Evolutionary conservation across 2,329 filamentous ascomycete genomes (phyloP).

Genomic region (Aspergillus nomiae): DNA sequence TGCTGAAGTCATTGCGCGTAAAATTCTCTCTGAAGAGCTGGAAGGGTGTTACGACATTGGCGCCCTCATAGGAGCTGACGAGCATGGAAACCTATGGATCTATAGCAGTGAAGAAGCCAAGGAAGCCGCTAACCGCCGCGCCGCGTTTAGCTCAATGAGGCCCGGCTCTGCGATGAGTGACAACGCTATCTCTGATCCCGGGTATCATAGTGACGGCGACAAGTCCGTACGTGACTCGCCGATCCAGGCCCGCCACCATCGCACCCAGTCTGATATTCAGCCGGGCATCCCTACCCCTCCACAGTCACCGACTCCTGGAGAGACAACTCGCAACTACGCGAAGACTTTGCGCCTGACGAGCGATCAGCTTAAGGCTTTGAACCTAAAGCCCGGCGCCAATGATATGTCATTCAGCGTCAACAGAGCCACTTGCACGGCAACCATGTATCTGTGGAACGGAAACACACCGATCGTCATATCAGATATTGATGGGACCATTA

Average conservation of each 20-base stretch:
- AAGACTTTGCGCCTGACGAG: constrained; percentile 95
- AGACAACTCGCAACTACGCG: constrained; percentile 85
- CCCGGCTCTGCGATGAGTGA: constrained; percentile 57
- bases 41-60: constrained; percentile 97
- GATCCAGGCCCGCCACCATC: constrained; percentile 48
- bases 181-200: constrained; percentile 89
- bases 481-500: constrained; percentile 98
- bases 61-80: constrained; percentile 89
- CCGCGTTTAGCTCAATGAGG: constrained; percentile 55
- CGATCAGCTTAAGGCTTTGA: constrained; percentile 85
- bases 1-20: constrained; percentile 89
- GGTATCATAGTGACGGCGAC: constrained; percentile 87
- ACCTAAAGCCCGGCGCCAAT: constrained; percentile 84
- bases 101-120: constrained; percentile 98
- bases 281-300: constrained; percentile 65
- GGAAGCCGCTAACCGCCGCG: constrained; percentile 74
- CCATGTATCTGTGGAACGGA: constrained; percentile 91
- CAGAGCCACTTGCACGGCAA: constrained; percentile 84
- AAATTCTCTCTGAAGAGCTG: constrained; percentile 88
- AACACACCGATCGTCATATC: constrained; percentile 95
- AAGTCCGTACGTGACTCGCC: constrained; percentile 69
- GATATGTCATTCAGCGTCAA: constrained; percentile 96
- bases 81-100: constrained; percentile 98
- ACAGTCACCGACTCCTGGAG: constrained; percentile 58
- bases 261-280: constrained; percentile 69